Percentiles rank a stretch among this genome's conserved stretches.
Evolutionary conservation across 2,329 filamentous ascomycete genomes (phyloP).

Genomic region (Aspergillus intermedius): DNA sequence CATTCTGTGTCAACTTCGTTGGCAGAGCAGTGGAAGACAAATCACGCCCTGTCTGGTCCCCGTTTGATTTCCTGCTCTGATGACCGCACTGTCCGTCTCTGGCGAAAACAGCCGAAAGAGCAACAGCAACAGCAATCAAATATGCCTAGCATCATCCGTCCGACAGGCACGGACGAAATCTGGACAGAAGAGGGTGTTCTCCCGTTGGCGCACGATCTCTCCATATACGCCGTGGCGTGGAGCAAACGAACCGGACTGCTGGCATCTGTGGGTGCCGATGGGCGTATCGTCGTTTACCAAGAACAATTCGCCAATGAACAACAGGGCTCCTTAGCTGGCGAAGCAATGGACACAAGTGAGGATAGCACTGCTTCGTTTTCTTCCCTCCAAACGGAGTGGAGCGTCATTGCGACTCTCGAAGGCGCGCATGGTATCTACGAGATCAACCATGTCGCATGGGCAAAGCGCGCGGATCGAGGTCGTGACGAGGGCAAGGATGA

Average conservation of each 20-base stretch:
- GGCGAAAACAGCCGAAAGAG: slow-evolving; percentile 57
- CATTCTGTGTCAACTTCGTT: slow-evolving; percentile 5
- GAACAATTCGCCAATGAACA: slow-evolving; percentile 45
- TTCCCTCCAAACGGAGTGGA: slow-evolving; percentile 55
- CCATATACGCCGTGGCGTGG: slow-evolving; percentile 82
- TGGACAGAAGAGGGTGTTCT: slow-evolving; percentile 76
- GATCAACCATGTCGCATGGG: slow-evolving; percentile 89
- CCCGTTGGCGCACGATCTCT: slow-evolving; percentile 67
- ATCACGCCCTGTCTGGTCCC: slow-evolving; percentile 33
- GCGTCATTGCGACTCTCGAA: slow-evolving; percentile 59
- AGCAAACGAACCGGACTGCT: slow-evolving; percentile 69
- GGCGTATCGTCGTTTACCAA: slow-evolving; percentile 69
- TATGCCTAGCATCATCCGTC: slow-evolving; percentile 86
- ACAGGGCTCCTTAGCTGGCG: slow-evolving; percentile 5
- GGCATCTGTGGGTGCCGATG: slow-evolving; percentile 86
- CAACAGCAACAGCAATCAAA: slow-evolving; percentile 45
- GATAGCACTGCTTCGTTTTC: slow-evolving; percentile 18
- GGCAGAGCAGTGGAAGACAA: slow-evolving; percentile 23
- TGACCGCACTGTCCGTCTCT: slow-evolving; percentile 71
- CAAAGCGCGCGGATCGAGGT: slow-evolving; percentile 62
- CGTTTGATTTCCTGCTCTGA: slow-evolving; percentile 79
- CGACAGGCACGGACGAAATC: slow-evolving; percentile 63
- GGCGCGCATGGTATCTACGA: slow-evolving; percentile 88
- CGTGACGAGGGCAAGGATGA: slow-evolving; percentile 52
- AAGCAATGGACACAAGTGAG: slow-evolving; percentile 20